phyloP scores from a whole-genome alignment of 345 rosid genomes.

The Chamaenerion angustifolium region DNA sequence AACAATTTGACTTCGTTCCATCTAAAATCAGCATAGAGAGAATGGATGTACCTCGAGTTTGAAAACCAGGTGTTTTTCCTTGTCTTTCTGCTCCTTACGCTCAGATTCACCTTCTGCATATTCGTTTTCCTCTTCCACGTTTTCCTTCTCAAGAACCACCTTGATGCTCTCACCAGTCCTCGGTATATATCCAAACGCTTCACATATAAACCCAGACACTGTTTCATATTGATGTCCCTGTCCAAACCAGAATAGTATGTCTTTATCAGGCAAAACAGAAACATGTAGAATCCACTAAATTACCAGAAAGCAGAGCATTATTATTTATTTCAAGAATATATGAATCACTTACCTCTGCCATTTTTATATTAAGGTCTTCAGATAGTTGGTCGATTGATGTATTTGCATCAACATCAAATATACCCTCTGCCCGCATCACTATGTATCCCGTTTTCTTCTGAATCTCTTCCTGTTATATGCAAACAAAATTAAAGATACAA shows the following conservation, averaged over 20 bases:
- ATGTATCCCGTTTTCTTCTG: conserved; percentile 97
- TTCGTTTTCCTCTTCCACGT: conserved; percentile 54
- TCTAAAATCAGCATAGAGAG: background rate
- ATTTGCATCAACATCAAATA: conserved; percentile 93
- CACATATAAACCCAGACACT: conserved; percentile 90
- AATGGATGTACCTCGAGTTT: conserved; percentile 62
- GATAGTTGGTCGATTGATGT: conserved; percentile 93
- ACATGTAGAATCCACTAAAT: background rate
- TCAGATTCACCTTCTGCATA: conserved; percentile 52
- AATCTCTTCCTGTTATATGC: conserved; percentile 73
- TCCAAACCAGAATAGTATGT: conserved; percentile 2
- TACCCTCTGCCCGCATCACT: conserved; percentile 92
- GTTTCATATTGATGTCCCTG: conserved; percentile 98
- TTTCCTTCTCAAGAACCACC: conserved; percentile 69
- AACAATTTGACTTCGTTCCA: background rate
- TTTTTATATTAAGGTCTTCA: conserved; percentile 82
- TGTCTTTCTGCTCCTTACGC: conserved; percentile 31
- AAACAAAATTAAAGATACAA: conserved; percentile 3
- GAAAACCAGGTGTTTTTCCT: conserved; percentile 60
- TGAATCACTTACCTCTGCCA: conserved; percentile 69
- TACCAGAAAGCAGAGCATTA: background rate
- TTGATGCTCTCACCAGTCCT: conserved; percentile 85
- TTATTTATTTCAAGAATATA: background rate
- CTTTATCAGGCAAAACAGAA: background rate
- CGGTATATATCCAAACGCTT: conserved; percentile 95